Evolutionary conservation across 225 moss, liverwort and hornwort species (phyloP).

Genomic region (Thuidium tamariscinum): DNA sequence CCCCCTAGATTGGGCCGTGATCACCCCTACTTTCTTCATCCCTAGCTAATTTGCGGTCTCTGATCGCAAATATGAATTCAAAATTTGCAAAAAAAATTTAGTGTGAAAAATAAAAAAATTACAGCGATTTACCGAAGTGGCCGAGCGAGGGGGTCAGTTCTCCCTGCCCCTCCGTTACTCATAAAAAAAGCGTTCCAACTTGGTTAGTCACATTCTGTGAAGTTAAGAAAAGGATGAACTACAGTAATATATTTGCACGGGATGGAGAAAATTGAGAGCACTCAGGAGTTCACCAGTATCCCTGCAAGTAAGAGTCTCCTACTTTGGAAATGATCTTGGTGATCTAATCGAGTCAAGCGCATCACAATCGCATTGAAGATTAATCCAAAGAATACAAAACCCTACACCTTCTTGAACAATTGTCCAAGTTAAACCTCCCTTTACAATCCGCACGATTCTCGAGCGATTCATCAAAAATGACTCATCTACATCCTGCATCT

Average conservation of each 20-base stretch:
- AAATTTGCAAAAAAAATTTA: no score
- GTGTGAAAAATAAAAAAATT: no score
- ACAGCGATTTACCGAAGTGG: no score
- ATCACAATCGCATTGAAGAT: not conserved
- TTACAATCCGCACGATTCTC: not conserved
- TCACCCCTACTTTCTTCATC: no score
- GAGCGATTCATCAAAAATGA: not conserved
- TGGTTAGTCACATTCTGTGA: not conserved
- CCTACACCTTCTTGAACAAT: not conserved
- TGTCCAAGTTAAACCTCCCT: not conserved
- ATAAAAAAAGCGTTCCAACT: not conserved
- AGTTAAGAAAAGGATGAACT: not conserved
- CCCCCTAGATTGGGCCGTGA: no score
- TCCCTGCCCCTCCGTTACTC: no score
- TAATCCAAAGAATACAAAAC: not conserved
- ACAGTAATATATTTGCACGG: not conserved
- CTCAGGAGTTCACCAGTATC: not conserved
- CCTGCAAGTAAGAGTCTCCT: no score
- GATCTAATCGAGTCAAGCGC: not conserved
- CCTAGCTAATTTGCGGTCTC: no score
- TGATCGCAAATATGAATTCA: no score
- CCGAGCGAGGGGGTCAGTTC: no score
- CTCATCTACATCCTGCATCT: not conserved
- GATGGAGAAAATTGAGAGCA: not conserved
- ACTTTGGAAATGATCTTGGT: no score